Evolutionary conservation across 2,329 filamentous ascomycete species (phyloP).

Genomic region (Claviceps cyperi): DNA sequence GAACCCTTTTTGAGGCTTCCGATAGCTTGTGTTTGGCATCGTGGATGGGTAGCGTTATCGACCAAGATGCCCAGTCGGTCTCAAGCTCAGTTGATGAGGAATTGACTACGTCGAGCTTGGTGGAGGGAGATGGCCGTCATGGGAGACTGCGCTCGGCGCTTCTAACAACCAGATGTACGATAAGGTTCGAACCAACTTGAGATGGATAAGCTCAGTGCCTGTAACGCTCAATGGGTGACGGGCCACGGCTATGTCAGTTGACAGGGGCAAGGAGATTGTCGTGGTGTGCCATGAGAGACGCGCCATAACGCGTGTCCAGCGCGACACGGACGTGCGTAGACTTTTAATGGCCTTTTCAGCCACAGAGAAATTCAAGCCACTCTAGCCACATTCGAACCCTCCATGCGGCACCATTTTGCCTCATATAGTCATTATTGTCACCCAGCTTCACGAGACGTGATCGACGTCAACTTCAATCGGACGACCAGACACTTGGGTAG

Average conservation of each 20-base stretch:
- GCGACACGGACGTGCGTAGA: constrained; percentile 13
- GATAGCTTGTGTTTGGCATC: constrained; percentile 47
- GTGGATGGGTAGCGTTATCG: background rate
- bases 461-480: background rate
- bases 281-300: constrained; percentile 15
- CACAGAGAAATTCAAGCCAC: background rate
- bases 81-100: constrained; percentile 9
- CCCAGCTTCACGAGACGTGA: too few species aligned
- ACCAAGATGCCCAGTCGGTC: background rate
- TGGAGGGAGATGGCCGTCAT: constrained; percentile 8
- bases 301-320: constrained; percentile 16
- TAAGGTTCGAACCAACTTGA: background rate
- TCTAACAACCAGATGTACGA: background rate
- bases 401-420: background rate
- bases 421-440: too few species aligned
- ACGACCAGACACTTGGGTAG: background rate
- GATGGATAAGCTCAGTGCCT: background rate
- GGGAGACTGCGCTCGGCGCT: constrained; percentile 3
- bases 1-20: constrained; percentile 50
- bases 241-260: background rate
- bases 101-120: constrained; percentile 7
- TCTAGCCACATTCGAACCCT: background rate
- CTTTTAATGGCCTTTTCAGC: constrained; percentile 19
- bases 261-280: background rate
- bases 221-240: background rate